Percentiles rank a stretch among this genome's conserved stretches.
These are phyloP conservation scores for Casuarina cunninghamiana DNA, from an alignment of 306 rosid species.

Conservation along the genomic window DNA sequence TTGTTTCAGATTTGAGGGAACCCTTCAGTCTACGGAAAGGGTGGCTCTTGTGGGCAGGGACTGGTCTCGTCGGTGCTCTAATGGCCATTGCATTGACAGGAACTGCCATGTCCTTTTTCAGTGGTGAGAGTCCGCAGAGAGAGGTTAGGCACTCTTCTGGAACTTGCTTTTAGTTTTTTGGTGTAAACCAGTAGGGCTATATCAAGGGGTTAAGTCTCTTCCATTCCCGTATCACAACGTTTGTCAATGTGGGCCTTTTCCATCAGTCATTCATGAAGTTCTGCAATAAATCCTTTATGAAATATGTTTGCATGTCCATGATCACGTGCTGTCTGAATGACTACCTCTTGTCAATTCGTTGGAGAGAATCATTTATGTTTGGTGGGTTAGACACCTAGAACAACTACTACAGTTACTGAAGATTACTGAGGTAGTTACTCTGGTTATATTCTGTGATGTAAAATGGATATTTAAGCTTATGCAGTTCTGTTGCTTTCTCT, in stretches of 20 bases:
- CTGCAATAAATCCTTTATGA: background rate
- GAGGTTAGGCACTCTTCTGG: slow-evolving; percentile 52
- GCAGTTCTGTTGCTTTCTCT: background rate
- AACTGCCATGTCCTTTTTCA: slow-evolving; percentile 58
- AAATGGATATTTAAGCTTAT: background rate
- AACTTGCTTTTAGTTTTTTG: background rate
- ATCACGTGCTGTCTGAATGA: background rate
- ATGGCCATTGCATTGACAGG: slow-evolving; percentile 71
- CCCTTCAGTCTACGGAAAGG: slow-evolving; percentile 85
- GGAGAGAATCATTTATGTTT: background rate
- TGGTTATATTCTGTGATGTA: background rate
- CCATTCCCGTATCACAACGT: background rate
- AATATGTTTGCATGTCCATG: background rate
- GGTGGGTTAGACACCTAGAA: background rate
- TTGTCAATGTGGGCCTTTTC: background rate
- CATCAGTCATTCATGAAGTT: background rate
- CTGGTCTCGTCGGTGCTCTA: slow-evolving; percentile 86
- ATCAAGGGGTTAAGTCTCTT: background rate
- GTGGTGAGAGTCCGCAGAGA: slow-evolving; percentile 75
- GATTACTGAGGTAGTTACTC: background rate
- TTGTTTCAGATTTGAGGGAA: slow-evolving; percentile 69
- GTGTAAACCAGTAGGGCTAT: background rate
- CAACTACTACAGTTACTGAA: background rate
- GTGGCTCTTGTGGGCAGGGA: slow-evolving; percentile 97
- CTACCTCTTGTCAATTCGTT: background rate